Base-by-base conservation (phyloP, 2,329 filamentous ascomycete genomes). In the Aphanoascus verrucosus region DNA sequence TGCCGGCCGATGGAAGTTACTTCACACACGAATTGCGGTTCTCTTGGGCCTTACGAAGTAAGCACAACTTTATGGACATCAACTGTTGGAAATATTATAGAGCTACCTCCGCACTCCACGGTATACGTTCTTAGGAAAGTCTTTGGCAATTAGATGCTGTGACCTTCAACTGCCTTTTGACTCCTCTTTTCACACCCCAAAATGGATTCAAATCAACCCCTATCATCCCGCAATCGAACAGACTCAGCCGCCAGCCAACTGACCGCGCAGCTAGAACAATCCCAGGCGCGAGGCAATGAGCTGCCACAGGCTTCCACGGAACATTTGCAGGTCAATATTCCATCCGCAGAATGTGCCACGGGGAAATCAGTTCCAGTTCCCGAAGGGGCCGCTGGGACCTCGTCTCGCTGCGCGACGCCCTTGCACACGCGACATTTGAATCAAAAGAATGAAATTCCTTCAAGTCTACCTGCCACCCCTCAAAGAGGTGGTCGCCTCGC, bases 381-480 rank as follows among this genome's bases (percentile, higher is more conserved):
- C 3, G 83, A 86, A 65, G 79, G 80, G 45, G 78, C 81, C 7
- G 79, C 77, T 57, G 73, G 73, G 20, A 73, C 76, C 58, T 68
- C 82, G 15, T 81, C 78, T 4, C 42, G 50, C 8, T 46, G 28
- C 17, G 3, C 20, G 1, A 46, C 42, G 4, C 76, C 81, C 3
- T 81, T 82, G 37, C 79, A 82, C 41, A 72, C 76, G 14, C 72
- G 75, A 46, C 74, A 76, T 17, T 28, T 23, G 15, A 17, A 15
- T 19, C 83, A 80, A 55, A 85, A 85, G 65, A 83, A 87, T 69
- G 84, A 88, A 63, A 82, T 75, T 63, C 74, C 74, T 52, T 71
- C 85, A 42, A 62, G 64, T 11, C 67, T 69, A 34, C 84, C 85
- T n/a, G 78, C 78, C 46, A 94, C 88, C 6, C 87, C 88, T n/a